A percentile compares a stretch with the other conserved stretches of the same genome.
Conservation (phyloP, 2,329 filamentous ascomycete genomes). For the Lachnum nothofagi region DNA sequence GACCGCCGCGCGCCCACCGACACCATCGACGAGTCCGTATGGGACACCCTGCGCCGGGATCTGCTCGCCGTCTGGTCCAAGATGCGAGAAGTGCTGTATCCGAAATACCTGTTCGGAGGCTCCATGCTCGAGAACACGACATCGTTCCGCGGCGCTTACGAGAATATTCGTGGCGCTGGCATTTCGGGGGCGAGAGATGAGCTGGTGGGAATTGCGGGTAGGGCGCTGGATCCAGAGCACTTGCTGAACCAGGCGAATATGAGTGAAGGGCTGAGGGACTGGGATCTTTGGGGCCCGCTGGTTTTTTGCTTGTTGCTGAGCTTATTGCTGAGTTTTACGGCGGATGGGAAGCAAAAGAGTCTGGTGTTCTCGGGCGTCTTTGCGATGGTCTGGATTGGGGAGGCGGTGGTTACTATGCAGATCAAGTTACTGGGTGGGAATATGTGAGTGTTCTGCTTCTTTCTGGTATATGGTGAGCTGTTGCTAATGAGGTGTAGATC, state of each 20-base stretch:
- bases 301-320: constrained; percentile 89
- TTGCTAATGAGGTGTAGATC: constrained; percentile 53
- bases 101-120: constrained; percentile 79
- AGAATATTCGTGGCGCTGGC: constrained; percentile 54
- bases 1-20: constrained; percentile 84
- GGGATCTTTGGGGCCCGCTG: constrained; percentile 96
- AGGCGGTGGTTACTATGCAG: constrained; percentile 94
- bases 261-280: constrained; percentile 87
- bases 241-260: constrained; percentile 62
- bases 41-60: constrained; percentile 93
- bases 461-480: not conserved
- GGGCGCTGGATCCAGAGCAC: constrained; percentile 59
- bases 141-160: constrained; percentile 55
- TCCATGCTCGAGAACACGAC: constrained; percentile 57
- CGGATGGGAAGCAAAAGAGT: constrained; percentile 73
- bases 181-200: constrained; percentile 57
- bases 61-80: constrained; percentile 93
- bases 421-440: constrained; percentile 94
- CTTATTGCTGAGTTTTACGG: constrained; percentile 79
- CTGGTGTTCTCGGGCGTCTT: constrained; percentile 94
- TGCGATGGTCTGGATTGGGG: constrained; percentile 92
- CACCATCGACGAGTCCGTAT: constrained; percentile 95
- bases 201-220: constrained; percentile 54
- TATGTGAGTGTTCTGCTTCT: constrained; percentile 62
- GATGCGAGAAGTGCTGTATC: constrained; percentile 94